Evolutionary conservation across 164 flowering plant genomes (phyloP).

Genomic region (Magnolia officinalis): DNA sequence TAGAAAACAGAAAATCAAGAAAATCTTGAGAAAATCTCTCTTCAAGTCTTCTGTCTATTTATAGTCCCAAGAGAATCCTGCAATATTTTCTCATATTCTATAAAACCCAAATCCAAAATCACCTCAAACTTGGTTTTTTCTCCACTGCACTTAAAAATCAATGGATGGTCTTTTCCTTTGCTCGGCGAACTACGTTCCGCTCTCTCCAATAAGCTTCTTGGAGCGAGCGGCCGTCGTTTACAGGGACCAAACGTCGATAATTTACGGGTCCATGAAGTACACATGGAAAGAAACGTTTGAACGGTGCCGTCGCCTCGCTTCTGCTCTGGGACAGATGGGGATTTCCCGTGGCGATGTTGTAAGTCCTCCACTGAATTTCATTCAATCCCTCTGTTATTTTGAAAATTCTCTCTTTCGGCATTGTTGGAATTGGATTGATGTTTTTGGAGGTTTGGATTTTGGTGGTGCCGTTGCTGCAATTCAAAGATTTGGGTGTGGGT

Average conservation of each 20-base stretch:
- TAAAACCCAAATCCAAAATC: not conserved
- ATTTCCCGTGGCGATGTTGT: slow-evolving; percentile 25
- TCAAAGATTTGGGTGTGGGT: too few relatives aligned
- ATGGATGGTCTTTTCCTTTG: slow-evolving; percentile 14
- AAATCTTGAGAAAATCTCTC: too few relatives aligned
- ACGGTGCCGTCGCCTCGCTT: slow-evolving; percentile 34
- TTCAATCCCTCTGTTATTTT: not conserved
- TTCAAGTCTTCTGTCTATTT: too few relatives aligned
- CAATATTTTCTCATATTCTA: not conserved
- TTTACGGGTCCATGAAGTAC: slow-evolving; percentile 22
- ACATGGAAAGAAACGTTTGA: slow-evolving; percentile 34
- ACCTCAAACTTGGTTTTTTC: too few relatives aligned
- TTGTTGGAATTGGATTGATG: not conserved
- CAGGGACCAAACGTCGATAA: slow-evolving; percentile 24
- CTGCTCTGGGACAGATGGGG: slow-evolving; percentile 25
- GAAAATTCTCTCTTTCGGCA: not conserved
- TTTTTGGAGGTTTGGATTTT: not conserved
- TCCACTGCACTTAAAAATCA: not conserved
- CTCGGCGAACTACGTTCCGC: slow-evolving; percentile 33
- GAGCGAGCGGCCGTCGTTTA: slow-evolving; percentile 28
- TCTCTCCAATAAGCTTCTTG: slow-evolving; percentile 39
- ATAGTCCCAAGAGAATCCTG: not conserved
- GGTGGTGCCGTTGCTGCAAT: not conserved
- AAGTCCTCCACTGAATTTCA: not conserved
- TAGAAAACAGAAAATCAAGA: too few relatives aligned